Evolutionary conservation across 768 basidiomycete genomes (phyloP), one percentile per base, ranked within the genome.

Genomic region (Serendipita sp.): DNA sequence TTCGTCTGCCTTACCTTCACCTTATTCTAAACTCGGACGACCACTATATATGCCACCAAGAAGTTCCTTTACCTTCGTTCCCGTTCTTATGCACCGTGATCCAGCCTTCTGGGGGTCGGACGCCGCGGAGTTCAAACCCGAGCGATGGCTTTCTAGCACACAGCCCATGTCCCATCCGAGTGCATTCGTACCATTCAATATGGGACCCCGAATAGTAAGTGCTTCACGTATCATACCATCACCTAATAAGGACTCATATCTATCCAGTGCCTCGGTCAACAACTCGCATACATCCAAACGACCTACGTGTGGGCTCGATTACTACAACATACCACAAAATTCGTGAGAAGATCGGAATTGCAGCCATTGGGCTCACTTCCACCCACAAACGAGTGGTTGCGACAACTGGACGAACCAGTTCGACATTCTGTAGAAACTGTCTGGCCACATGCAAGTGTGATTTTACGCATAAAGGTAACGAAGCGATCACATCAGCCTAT

Each of bases 251-350:
- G 31, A 17, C 34, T 66, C 65, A 66, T 14, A 41, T 44, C 41
- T 14, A 34, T 24, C 9, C 68, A 86, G 84, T 86, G 85, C 67
- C 71, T 87, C 20, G 83, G 83, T 11, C 82, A 85, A 69, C 83
- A 86, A 67, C 87, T 87, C 63, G 86, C 86, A 3, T 84, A 84
- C 67, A 86, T 86, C 69, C 82, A 88, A 72, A 81, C 82, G 53
- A 81, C 83, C 20, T 88, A 81, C 68, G 81, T 88, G 71, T 78
- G 88, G 44, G 81, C 82, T 9, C 76, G 83, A 31, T 72, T 88
- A 38, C 72, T 88, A 58, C 86, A 88, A 68, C 77, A 76, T 24
- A 86, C 82, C 65, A 79, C 82, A 65, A 73, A 75, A 2, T 81
- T 88, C 65, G 75, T 78, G 16, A 72, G 88, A 38, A 80, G 82